Conservation (phyloP, 768 basidiomycete species). For the Collybia sp. region DNA sequence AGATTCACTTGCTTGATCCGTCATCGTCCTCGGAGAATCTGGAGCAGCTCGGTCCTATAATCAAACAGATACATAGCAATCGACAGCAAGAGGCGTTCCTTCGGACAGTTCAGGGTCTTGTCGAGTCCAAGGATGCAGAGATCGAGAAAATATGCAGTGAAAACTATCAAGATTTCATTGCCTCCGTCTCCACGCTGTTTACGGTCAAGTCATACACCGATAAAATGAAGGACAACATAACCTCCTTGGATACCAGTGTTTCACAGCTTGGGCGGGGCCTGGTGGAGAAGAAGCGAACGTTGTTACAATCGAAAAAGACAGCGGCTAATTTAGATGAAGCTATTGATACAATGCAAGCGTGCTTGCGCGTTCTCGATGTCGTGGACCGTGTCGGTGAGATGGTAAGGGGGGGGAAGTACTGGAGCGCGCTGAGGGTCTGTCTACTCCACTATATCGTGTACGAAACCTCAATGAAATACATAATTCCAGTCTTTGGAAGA, state of each 20-base stretch:
- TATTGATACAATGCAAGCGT: slow-evolving; percentile 92
- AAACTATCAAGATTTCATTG: slow-evolving; percentile 98
- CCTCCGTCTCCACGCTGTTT: slow-evolving; percentile 94
- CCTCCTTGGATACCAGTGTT: slow-evolving; percentile 83
- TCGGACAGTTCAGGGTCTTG: slow-evolving; percentile 78
- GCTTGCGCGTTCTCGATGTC: slow-evolving; percentile 87
- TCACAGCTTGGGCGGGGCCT: slow-evolving; percentile 83
- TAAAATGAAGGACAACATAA: slow-evolving; percentile 87
- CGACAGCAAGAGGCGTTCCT: slow-evolving; percentile 88
- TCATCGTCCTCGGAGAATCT: slow-evolving; percentile 91
- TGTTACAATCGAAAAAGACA: slow-evolving; percentile 89
- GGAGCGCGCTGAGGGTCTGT: slow-evolving; percentile 92
- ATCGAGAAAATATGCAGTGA: slow-evolving; percentile 95
- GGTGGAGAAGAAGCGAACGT: slow-evolving; percentile 88
- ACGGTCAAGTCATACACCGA: slow-evolving; percentile 95
- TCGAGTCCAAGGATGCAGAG: slow-evolving; percentile 92
- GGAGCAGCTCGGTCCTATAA: slow-evolving; percentile 91
- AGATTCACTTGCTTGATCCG: slow-evolving; percentile 84
- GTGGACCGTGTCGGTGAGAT: slow-evolving; percentile 90
- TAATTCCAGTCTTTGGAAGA: slow-evolving; percentile 84
- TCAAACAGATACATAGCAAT: slow-evolving; percentile 88
- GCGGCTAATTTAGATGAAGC: slow-evolving; percentile 94
- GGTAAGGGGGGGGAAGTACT: slow-evolving; percentile 91
- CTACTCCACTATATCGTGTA: slow-evolving; percentile 22
- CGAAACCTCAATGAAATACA: slow-evolving; percentile 23